Evolutionary conservation across 495 filamentous ascomycete species (phyloP), one percentile per base, ranked within the genome.

Genomic region (Trichoderma virens): DNA sequence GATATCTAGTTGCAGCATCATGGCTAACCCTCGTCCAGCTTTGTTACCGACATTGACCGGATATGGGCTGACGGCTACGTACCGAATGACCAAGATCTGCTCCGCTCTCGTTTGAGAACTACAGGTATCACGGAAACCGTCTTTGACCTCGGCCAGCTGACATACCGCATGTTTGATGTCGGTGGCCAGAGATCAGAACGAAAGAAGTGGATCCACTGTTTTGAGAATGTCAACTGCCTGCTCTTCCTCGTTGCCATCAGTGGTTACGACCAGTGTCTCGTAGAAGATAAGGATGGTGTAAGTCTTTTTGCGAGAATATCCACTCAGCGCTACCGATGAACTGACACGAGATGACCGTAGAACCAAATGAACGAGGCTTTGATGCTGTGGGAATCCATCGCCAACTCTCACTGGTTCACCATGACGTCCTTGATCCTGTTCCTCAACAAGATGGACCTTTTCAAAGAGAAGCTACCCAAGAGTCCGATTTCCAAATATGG

Each of bases 301-400:
- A 77, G 91, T 82, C 35, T n/a, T 35, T 32, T 62, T 28, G 5
- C 47, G 47, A 6, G 1, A 9, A 20, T 23, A 8, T 23, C 2
- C 20, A 34, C 63, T 3, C 14, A 16, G 20, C 25, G 20, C 1
- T 27, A 13, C 11, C 9, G 23, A 56, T 13, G 25, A 45, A 54
- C 73, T 73, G 65, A 74, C 67, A 31, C 30, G 32, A 18, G 61
- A n/a, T 45, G 6, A 20, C 3, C 13, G n/a, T 70, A 97, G 93
- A 98, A 98, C 72, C 94, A 97, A 93, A 98, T 98, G 94, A 93
- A 96, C 76, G 94, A 98, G 77, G 95, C 94, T 5, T 83, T 98
- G 65, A 97, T 97, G 87, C 83, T 98, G 20, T 98, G 97, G 77
- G 94, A 98, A 76, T 96, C 91, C 11, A 92, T 98, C 68, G 91